Conservation (phyloP, 176 grass and related monocot genomes). For the Avena insularis region DNA sequence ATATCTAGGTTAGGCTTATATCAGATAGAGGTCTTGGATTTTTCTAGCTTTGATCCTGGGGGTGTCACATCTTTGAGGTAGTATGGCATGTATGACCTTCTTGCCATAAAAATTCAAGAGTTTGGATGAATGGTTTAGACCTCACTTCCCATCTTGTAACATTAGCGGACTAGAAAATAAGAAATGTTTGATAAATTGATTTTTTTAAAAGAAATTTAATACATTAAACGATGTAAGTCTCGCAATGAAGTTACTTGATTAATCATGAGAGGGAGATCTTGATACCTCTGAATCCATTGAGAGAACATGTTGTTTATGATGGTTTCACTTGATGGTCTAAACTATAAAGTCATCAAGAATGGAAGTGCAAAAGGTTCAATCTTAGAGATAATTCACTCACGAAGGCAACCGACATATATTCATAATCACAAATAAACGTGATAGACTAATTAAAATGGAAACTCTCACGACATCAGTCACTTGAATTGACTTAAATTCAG, state of each 20-base stretch:
- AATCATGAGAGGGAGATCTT: constrained; percentile 98
- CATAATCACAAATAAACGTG: background rate
- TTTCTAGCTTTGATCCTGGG: too few species aligned
- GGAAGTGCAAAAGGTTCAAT: constrained; percentile 53
- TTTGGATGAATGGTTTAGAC: constrained; percentile 94
- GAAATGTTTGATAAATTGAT: constrained; percentile 27
- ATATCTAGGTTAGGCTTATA: too few species aligned
- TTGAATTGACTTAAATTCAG: too few species aligned
- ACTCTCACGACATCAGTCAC: too few species aligned
- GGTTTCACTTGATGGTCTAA: constrained; percentile 99
- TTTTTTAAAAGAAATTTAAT: background rate
- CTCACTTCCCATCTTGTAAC: constrained; percentile 99
- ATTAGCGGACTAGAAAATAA: constrained; percentile 78
- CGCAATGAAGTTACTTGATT: constrained; percentile 71
- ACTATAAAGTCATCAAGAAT: constrained; percentile 83
- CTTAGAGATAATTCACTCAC: constrained; percentile 37
- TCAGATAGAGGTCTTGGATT: too few species aligned
- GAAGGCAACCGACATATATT: constrained; percentile 28
- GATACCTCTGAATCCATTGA: constrained; percentile 97
- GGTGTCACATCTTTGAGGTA: constrained; percentile 20
- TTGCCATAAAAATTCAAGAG: constrained; percentile 99
- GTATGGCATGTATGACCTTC: constrained; percentile 98
- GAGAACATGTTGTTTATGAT: constrained; percentile 99
- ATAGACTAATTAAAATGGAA: too few species aligned
- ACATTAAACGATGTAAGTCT: constrained; percentile 23